A percentile compares a stretch with the other conserved stretches of the same genome.
These are phyloP conservation scores for Cryphonectria carpinicola DNA, from an alignment of 2,329 filamentous ascomycete genomes.

Conservation along the genomic window DNA sequence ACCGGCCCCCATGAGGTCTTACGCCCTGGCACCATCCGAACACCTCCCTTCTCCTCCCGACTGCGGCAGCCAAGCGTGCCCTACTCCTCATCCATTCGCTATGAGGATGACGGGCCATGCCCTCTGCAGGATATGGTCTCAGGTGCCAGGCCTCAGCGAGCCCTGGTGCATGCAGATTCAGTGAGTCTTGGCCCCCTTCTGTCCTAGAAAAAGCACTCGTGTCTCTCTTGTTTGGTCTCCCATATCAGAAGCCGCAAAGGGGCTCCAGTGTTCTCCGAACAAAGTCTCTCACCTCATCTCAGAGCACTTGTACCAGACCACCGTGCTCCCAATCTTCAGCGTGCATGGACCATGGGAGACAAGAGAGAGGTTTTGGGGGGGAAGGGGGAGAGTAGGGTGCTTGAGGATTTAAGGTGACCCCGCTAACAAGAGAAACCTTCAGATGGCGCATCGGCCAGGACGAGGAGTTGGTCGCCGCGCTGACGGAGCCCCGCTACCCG, in stretches of 20 bases:
- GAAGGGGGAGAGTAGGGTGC: not conserved
- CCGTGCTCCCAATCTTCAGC: not conserved
- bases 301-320: not conserved
- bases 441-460: slow-evolving; percentile 26
- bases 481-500: slow-evolving; percentile 27
- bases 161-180: slow-evolving; percentile 30
- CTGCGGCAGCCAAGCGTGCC: not conserved
- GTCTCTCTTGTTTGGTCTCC: not conserved
- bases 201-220: too few species aligned
- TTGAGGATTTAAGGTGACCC: not conserved
- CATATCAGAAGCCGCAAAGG: not conserved
- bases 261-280: not conserved
- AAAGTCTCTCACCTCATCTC: not conserved
- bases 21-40: slow-evolving; percentile 3
- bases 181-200: slow-evolving; percentile 3
- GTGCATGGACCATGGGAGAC: not conserved
- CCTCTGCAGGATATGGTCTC: slow-evolving; percentile 26
- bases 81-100: not conserved
- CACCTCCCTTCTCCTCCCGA: not conserved
- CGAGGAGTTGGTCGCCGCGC: slow-evolving; percentile 28
- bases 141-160: slow-evolving; percentile 26
- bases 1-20: not conserved
- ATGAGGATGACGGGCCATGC: slow-evolving; percentile 27
- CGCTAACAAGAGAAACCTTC: not conserved
- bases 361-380: not conserved